Evolutionary conservation across 805 yeast genomes (phyloP).

Genomic region (Grigorovia jiainica): DNA sequence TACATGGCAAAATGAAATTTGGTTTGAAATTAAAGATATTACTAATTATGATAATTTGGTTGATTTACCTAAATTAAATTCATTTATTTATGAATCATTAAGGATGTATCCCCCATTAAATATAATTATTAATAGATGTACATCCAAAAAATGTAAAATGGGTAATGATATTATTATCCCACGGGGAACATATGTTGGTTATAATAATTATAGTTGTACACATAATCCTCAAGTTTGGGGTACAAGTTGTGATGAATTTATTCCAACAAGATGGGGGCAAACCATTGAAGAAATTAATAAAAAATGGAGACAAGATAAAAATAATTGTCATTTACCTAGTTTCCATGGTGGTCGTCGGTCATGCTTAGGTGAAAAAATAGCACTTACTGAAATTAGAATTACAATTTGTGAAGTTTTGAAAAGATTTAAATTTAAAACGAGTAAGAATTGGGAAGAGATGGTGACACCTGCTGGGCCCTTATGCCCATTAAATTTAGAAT

Average conservation of each 20-base stretch:
- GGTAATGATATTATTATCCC: slow-evolving; percentile 40
- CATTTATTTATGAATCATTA: slow-evolving; percentile 50
- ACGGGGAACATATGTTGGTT: slow-evolving; percentile 43
- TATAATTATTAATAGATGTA: slow-evolving; percentile 43
- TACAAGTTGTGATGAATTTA: slow-evolving; percentile 33
- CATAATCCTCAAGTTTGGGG: slow-evolving; percentile 40
- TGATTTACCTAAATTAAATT: slow-evolving; percentile 46
- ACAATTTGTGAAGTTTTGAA: slow-evolving; percentile 31
- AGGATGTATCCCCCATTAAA: slow-evolving; percentile 49
- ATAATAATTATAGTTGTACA: slow-evolving; percentile 44
- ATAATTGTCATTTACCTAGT: slow-evolving; percentile 38
- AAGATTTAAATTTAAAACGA: slow-evolving; percentile 30
- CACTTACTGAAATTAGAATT: slow-evolving; percentile 37
- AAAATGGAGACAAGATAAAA: slow-evolving; percentile 36
- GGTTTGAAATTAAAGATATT: slow-evolving; percentile 34
- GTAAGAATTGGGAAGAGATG: slow-evolving; percentile 38
- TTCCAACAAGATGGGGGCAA: slow-evolving; percentile 46
- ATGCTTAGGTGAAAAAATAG: slow-evolving; percentile 52
- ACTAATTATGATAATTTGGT: slow-evolving; percentile 36
- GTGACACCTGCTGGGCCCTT: slow-evolving; percentile 53
- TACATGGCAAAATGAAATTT: slow-evolving; percentile 37
- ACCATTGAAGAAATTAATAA: slow-evolving; percentile 29
- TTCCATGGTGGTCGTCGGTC: slow-evolving; percentile 55
- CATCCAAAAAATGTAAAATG: slow-evolving; percentile 31
- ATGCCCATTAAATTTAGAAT: slow-evolving; percentile 35